Conservation (phyloP, 176 grass and related monocot species). For the Lolium rigidum region DNA sequence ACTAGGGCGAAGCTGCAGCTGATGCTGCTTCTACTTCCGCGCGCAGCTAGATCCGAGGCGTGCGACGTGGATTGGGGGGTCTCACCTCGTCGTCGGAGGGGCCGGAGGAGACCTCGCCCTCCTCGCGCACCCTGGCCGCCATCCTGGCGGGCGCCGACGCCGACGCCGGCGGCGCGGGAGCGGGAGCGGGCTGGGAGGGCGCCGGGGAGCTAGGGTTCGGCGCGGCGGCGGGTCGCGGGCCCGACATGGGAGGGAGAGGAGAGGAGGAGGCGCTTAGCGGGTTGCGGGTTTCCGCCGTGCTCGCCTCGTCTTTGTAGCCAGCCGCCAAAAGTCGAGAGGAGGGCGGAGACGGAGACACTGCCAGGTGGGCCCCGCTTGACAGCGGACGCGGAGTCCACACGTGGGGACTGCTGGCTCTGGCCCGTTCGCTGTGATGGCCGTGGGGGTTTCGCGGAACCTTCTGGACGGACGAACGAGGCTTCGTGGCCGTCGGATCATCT, state of each 20-base stretch:
- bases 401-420: not conserved
- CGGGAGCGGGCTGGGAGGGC: not conserved
- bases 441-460: not conserved
- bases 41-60: constrained; percentile 9
- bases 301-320: not conserved
- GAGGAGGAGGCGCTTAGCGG: not conserved
- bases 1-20: not conserved
- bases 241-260: constrained; percentile 38
- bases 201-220: constrained; percentile 45
- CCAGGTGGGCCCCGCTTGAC: constrained; percentile 11
- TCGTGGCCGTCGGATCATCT: not conserved
- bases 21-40: not conserved
- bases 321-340: not conserved
- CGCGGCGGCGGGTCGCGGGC: constrained; percentile 21
- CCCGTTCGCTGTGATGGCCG: not conserved
- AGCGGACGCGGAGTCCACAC: constrained; percentile 14
- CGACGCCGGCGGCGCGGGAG: not conserved
- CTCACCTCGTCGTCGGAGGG: constrained; percentile 69
- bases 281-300: constrained; percentile 40
- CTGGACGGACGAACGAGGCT: not conserved
- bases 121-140: constrained; percentile 57
- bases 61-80: not conserved
- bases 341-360: constrained; percentile 8
- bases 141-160: not conserved
- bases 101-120: constrained; percentile 73